A percentile compares a stretch with the other conserved stretches of the same genome.
Evolutionary conservation across 495 filamentous ascomycete genomes (phyloP).

Genomic region (Aspergillus cavernicola): DNA sequence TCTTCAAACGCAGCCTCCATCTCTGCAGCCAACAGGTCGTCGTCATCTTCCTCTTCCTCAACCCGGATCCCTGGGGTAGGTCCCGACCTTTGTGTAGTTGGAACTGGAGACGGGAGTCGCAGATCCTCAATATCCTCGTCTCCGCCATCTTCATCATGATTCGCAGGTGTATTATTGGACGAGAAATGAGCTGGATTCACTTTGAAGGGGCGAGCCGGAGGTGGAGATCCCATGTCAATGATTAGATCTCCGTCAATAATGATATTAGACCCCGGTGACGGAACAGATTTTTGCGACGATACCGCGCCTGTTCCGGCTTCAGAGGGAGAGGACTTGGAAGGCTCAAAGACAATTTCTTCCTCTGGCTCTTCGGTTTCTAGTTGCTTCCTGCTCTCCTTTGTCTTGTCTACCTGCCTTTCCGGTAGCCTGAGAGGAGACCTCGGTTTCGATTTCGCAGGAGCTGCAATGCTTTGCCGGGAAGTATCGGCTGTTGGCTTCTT

Average conservation of each 20-base stretch:
- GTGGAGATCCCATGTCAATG: conserved; percentile 50
- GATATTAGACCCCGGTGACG: conserved; percentile 43
- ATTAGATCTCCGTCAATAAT: conserved; percentile 48
- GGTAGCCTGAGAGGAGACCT: conserved; percentile 13
- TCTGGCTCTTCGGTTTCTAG: conserved; percentile 2
- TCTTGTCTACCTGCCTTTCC: not conserved
- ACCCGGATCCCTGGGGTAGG: conserved; percentile 3
- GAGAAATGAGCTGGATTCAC: conserved; percentile 43
- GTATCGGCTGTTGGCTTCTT: conserved; percentile 25
- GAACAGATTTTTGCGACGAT: conserved; percentile 31
- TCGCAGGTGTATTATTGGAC: conserved; percentile 36
- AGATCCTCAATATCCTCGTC: conserved; percentile 42
- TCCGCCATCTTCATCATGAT: conserved; percentile 31
- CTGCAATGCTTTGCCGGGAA: conserved; percentile 7
- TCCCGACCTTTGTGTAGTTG: not conserved
- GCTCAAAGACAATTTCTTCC: conserved; percentile 21
- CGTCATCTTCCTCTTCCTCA: conserved; percentile 30
- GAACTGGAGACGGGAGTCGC: conserved; percentile 35
- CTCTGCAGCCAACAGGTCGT: conserved; percentile 42
- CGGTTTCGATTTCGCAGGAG: conserved; percentile 16
- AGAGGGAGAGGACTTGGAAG: conserved; percentile 26
- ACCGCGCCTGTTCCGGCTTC: conserved; percentile 31
- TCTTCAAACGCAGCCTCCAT: conserved; percentile 50
- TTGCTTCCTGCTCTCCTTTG: not conserved
- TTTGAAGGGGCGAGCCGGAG: conserved; percentile 33